phyloP scores from a whole-genome alignment of 148 eudicot species.

The Limonium bicolor region DNA sequence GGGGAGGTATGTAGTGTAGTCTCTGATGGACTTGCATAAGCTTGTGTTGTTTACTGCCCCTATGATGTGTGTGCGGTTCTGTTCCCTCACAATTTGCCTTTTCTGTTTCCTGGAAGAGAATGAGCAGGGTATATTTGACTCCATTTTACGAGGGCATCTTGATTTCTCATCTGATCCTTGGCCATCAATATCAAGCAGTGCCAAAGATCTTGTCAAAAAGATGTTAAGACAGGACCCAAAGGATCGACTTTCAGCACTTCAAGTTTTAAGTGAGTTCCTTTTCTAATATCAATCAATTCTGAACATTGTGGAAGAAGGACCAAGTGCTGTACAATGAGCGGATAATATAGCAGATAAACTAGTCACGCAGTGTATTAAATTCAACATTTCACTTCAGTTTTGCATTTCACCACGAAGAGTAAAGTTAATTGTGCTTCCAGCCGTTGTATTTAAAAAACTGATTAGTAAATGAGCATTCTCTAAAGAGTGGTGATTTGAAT shows the following conservation, averaged over 20 bases:
- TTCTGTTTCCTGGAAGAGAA: slow-evolving; percentile 35
- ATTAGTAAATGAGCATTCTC: too few relatives aligned
- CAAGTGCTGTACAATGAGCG: too few relatives aligned
- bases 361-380: too few relatives aligned
- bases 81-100: slow-evolving; percentile 1
- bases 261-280: slow-evolving; percentile 55
- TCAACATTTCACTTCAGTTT: too few relatives aligned
- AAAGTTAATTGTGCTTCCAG: too few relatives aligned
- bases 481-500: too few relatives aligned
- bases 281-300: too few relatives aligned
- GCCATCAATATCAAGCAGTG: slow-evolving; percentile 85
- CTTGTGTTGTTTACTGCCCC: not conserved
- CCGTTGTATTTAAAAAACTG: too few relatives aligned
- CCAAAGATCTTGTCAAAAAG: slow-evolving; percentile 84
- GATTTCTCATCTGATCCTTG: slow-evolving; percentile 83
- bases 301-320: too few relatives aligned
- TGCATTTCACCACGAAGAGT: too few relatives aligned
- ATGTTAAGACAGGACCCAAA: slow-evolving; percentile 71
- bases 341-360: too few relatives aligned
- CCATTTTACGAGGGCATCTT: slow-evolving; percentile 59
- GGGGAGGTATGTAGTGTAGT: slow-evolving; percentile 57
- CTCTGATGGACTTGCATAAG: not conserved
- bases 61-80: slow-evolving; percentile 1
- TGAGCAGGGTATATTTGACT: slow-evolving; percentile 81
- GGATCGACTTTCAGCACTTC: slow-evolving; percentile 68